Evolutionary conservation across 106 monocot species (phyloP).

Genomic region (Dendrobium chrysotoxum): DNA sequence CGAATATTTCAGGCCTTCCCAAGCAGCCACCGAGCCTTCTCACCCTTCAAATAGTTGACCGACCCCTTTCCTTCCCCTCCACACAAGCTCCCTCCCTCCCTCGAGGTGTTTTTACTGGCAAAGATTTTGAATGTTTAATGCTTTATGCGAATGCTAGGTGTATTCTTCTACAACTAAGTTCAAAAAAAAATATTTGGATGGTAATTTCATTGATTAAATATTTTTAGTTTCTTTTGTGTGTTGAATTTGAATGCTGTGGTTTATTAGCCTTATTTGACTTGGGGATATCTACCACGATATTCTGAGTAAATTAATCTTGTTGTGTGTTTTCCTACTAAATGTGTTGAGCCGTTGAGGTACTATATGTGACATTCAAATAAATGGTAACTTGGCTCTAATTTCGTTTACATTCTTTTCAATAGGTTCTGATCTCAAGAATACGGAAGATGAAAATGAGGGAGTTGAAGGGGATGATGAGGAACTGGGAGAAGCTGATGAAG

Average conservation of each 20-base stretch:
- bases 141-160: background rate
- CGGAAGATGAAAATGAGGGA: slow-evolving; percentile 40
- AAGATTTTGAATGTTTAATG: background rate
- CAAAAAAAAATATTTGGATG: background rate
- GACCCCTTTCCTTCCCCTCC: too few relatives aligned
- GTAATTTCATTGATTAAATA: background rate
- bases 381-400: background rate
- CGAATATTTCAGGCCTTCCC: too few relatives aligned
- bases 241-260: too few relatives aligned
- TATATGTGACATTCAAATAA: too few relatives aligned
- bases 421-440: slow-evolving; percentile 33
- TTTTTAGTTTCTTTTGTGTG: background rate
- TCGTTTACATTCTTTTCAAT: background rate
- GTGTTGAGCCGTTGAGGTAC: too few relatives aligned
- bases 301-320: background rate
- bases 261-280: background rate
- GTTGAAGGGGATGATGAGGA: slow-evolving; percentile 59
- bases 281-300: background rate
- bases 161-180: too few relatives aligned
- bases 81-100: too few relatives aligned
- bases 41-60: too few relatives aligned
- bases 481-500: slow-evolving; percentile 58
- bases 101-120: background rate
- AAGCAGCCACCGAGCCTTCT: too few relatives aligned
- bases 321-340: background rate